Evolutionary conservation across 2,329 filamentous ascomycete genomes (phyloP), one percentile per base, ranked within the genome.

Genomic region (Xylaria multiplex): DNA sequence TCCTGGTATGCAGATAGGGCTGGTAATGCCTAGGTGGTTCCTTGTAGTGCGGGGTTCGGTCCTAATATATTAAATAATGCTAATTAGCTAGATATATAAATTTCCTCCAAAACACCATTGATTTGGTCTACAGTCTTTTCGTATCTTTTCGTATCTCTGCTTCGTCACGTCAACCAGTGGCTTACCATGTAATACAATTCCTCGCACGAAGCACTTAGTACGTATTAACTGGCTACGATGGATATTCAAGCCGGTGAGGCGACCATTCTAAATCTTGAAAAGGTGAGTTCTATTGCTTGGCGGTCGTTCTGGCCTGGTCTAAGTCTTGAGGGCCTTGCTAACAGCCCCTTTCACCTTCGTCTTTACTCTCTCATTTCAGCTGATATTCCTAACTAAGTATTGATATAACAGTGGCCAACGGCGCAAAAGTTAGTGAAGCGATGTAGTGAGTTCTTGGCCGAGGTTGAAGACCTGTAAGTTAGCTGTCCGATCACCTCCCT

Each of bases 401-500:
- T 6, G 19, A 40, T 6, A 11, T 53, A 37, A n/a, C 14, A 66
- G 58, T 74, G 74, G 69, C 74, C 77, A 2, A 74, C 70, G 13
- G 76, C 76, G 2, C 67, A 72, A 16, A 70, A 73, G 32, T 70
- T 78, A 16, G 72, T 78, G 0, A 43, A 68, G 3, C 66, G 75
- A 45, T 77, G 75, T 58, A 59, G 63, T 60, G 74, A 78, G 40
- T 78, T 78, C 57, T 70, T 78, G 7, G 64, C 71, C 9, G 71
- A 76, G 46, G 73, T 78, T 1, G 69, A 77, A 57, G 73, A 78
- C 65, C 58, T 77, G 76, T 78, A 62, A 71, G 76, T 40, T 19
- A 22, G 40, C 22, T 19, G 7, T 14, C 19, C 16, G 16, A 8
- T 35, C 11, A 19, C 3, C 37, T 52, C 1, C 22, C 11, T 52